phyloP scores from a whole-genome alignment of 257 asterid genomes.

The Linderniella brevidens region DNA sequence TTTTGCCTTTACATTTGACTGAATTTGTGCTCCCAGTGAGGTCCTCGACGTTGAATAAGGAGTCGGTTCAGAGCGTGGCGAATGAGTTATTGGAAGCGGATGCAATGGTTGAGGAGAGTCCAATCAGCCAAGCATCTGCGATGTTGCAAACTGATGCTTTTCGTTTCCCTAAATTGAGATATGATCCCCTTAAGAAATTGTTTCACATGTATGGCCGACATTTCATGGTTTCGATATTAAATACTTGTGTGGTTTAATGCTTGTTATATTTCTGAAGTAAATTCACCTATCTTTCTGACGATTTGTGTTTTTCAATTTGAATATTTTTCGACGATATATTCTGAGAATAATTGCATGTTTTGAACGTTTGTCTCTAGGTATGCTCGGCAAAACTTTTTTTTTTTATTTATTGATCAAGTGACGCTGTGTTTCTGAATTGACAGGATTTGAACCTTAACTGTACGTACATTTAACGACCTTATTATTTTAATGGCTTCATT shows the following conservation, averaged over 20 bases:
- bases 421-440: not conserved
- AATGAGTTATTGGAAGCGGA: constrained; percentile 40
- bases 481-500: not conserved
- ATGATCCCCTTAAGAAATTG: constrained; percentile 59
- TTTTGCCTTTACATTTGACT: not conserved
- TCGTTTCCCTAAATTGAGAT: constrained; percentile 55
- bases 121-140: constrained; percentile 31
- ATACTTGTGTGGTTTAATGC: no score
- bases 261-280: no score
- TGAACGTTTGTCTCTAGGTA: no score
- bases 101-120: constrained; percentile 45
- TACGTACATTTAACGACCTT: not conserved
- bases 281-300: no score
- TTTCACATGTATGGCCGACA: constrained; percentile 37
- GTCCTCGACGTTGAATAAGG: constrained; percentile 77
- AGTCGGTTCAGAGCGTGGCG: constrained; percentile 44
- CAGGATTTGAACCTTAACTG: no score
- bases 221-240: not conserved
- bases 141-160: constrained; percentile 66
- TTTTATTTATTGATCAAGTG: not conserved
- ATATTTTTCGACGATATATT: no score
- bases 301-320: no score
- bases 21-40: constrained; percentile 26
- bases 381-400: no score
- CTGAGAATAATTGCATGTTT: no score